phyloP scores from a whole-genome alignment of 495 filamentous ascomycete species.

The Cercophora scortea region DNA sequence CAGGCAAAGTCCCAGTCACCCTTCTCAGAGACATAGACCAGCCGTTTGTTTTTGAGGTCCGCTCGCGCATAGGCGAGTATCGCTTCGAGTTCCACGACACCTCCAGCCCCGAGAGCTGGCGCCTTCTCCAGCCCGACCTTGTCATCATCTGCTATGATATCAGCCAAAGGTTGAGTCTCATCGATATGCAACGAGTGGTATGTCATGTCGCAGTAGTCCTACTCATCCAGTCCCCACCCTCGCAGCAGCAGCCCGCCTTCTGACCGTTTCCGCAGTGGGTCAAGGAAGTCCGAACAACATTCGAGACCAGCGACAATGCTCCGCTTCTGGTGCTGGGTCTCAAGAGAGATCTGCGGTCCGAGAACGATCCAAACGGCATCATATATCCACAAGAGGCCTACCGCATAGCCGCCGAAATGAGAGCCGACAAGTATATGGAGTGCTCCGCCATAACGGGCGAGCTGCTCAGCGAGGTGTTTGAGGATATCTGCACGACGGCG shows the following conservation, averaged over 20 bases:
- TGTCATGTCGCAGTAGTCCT: slow-evolving; percentile 13
- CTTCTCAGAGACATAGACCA: slow-evolving; percentile 68
- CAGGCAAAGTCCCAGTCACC: slow-evolving; percentile 34
- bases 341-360: slow-evolving; percentile 68
- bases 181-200: slow-evolving; percentile 52
- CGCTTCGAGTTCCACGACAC: slow-evolving; percentile 77
- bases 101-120: slow-evolving; percentile 65
- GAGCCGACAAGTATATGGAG: slow-evolving; percentile 83
- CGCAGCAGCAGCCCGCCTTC: neutral
- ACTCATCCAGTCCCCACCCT: too few relatives aligned
- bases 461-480: slow-evolving; percentile 60
- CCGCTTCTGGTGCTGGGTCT: slow-evolving; percentile 75
- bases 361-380: slow-evolving; percentile 54
- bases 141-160: slow-evolving; percentile 79
- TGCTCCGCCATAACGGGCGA: slow-evolving; percentile 88
- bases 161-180: slow-evolving; percentile 54
- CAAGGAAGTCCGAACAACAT: slow-evolving; percentile 54
- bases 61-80: slow-evolving; percentile 50
- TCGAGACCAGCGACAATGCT: slow-evolving; percentile 48
- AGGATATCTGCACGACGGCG: slow-evolving; percentile 70
- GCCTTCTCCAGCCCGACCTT: slow-evolving; percentile 60
- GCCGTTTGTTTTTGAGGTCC: slow-evolving; percentile 74
- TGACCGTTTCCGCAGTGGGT: slow-evolving; percentile 50
- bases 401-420: slow-evolving; percentile 68
- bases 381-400: slow-evolving; percentile 71